Conservation (phyloP, 495 filamentous ascomycete species). For the Wilcoxina mikolae region DNA sequence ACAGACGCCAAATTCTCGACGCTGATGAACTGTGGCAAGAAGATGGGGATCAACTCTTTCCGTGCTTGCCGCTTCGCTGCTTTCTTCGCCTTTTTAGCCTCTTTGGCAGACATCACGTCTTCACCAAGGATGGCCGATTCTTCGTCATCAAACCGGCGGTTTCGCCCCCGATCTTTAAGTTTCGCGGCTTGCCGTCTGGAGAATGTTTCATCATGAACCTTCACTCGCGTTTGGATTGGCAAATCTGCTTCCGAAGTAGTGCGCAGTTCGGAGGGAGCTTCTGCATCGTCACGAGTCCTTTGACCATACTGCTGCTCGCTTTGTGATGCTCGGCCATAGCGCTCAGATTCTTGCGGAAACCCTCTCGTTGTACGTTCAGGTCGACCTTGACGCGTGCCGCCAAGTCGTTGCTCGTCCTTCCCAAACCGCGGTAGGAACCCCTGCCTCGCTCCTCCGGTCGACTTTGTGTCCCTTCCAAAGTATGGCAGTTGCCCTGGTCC, state of each 20-base stretch:
- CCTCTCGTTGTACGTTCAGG: too few relatives aligned
- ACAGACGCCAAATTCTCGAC: conserved; percentile 69
- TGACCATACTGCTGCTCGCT: background rate
- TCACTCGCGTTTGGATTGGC: background rate
- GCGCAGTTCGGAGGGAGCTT: background rate
- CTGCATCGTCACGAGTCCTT: background rate
- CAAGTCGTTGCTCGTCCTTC: too few relatives aligned
- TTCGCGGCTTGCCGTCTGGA: conserved; percentile 28
- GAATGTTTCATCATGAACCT: background rate
- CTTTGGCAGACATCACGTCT: conserved; percentile 21
- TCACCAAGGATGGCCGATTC: conserved; percentile 29
- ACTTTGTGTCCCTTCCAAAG: too few relatives aligned
- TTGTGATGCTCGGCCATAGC: background rate
- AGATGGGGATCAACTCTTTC: conserved; percentile 45
- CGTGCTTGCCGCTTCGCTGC: conserved; percentile 32
- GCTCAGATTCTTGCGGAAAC: too few relatives aligned
- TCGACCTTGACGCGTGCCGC: too few relatives aligned
- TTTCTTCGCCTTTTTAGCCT: conserved; percentile 31
- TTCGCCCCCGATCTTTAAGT: conserved; percentile 31
- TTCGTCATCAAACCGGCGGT: conserved; percentile 18
- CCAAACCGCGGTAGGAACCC: too few relatives aligned
- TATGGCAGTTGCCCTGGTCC: too few relatives aligned
- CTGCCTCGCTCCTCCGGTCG: too few relatives aligned
- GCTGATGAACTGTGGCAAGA: conserved; percentile 81
- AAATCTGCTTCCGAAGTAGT: background rate